Conservation (phyloP, 129 eudicot species). For the Flaveria trinervia region DNA sequence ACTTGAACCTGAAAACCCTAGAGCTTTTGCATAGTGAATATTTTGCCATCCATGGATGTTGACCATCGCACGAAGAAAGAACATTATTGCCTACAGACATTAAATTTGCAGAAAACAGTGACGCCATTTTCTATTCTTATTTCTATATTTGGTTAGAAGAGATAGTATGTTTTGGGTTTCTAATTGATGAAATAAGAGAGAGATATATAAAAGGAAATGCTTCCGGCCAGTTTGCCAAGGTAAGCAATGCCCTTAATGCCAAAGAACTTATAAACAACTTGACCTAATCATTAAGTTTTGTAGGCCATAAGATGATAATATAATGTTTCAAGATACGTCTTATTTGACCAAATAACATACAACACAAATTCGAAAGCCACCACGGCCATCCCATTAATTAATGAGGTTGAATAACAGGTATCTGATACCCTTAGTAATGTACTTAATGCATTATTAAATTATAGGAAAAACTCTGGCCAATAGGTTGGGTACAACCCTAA, state of each 20-base stretch:
- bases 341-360: background rate
- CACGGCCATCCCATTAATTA: background rate
- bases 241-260: too few relatives aligned
- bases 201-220: too few relatives aligned
- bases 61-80: slow-evolving; percentile 8
- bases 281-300: background rate
- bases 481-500: too few relatives aligned
- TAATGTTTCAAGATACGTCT: too few relatives aligned
- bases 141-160: background rate
- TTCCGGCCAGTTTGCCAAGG: too few relatives aligned
- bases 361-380: background rate
- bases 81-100: background rate
- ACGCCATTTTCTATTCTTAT: background rate
- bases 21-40: slow-evolving; percentile 22
- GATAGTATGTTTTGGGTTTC: background rate
- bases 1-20: background rate
- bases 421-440: too few relatives aligned
- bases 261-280: background rate
- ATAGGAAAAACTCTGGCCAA: too few relatives aligned
- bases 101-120: background rate
- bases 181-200: background rate
- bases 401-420: background rate
- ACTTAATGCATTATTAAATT: background rate
- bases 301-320: too few relatives aligned
- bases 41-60: slow-evolving; percentile 2